Base-by-base conservation (phyloP, 1,284 basidiomycete genomes). In the Heterobasidion irregulare region DNA sequence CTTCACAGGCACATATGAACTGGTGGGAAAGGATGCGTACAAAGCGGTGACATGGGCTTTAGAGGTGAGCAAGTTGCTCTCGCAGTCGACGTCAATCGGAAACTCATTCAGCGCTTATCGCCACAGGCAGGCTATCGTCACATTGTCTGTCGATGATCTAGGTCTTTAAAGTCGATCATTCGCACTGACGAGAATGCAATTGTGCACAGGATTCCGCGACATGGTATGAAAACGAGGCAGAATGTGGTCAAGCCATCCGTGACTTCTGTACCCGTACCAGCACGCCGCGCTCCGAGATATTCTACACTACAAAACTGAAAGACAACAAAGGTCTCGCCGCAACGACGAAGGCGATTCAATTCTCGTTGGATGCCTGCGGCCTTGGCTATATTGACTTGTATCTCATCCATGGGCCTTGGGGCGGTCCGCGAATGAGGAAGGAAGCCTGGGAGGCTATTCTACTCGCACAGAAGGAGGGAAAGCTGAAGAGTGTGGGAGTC, bases 201-300 rank as follows among this genome's bases (percentile, higher is more conserved):
- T 34, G 46, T 19, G 12, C 1, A 59, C 16, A 81, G 78, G 80
- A 82, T 65, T 78, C 77, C 32, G 77, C 79, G 43, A 74, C 70
- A 57, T 85, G 84, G 85, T 89, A 87, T 64, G 77, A 83, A 63
- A 88, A 88, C 66, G 86, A 89, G 65, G 71, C 67, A 45, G 77
- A 82, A 58, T 80, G 78, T 56, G 84, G 85, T 8, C 66, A 71
- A 43, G 85, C 83, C 15, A 80, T 89, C 63, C 70, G 69, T 50
- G 78, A 82, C 60, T 87, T 80, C 65, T 76, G 80, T 65, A 65
- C 68, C 51, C 67, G 66, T 46, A 67, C 74, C 15, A 65, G 68
- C 50, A 72, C 75, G 9, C 75, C 77, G 47, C 80, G 84, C 36
- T 70, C 72, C 7, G 76, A 78, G 18, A 75, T 90, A 58, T 88